Conservation (phyloP, 225 moss, liverwort and hornwort species). For the Bryoerythrophyllum caledonicum region DNA sequence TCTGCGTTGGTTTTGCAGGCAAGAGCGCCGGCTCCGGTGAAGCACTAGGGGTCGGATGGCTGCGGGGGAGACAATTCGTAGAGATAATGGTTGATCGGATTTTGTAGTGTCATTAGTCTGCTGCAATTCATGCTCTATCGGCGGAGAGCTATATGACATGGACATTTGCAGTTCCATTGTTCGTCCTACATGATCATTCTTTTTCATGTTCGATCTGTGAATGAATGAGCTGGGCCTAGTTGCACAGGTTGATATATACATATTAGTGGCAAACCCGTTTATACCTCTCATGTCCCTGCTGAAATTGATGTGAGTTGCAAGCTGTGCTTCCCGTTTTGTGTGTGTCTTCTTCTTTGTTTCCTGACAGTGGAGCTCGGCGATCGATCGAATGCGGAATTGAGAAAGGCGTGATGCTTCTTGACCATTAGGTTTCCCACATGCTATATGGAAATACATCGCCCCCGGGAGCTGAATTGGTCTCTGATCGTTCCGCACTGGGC, state of each 20-base stretch:
- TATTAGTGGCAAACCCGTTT: neutral
- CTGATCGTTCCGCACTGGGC: neutral
- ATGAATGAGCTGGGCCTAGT: slow-evolving; percentile 35
- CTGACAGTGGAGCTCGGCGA: neutral
- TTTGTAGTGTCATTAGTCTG: slow-evolving; percentile 4
- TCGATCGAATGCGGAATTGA: neutral
- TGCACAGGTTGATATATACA: slow-evolving; percentile 22
- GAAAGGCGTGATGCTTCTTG: neutral
- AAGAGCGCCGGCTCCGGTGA: slow-evolving; percentile 44
- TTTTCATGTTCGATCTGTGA: slow-evolving; percentile 25
- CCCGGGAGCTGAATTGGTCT: neutral
- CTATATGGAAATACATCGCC: neutral
- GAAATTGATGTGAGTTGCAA: neutral
- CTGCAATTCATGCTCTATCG: slow-evolving; percentile 21
- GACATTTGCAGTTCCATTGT: too few species aligned
- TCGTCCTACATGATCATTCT: slow-evolving; percentile 16
- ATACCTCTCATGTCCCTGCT: slow-evolving; percentile 6
- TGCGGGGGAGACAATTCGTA: slow-evolving; percentile 27
- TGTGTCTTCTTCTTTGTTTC: neutral
- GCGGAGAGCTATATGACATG: slow-evolving; percentile 23
- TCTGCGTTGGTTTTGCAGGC: slow-evolving; percentile 31
- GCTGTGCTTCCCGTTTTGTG: neutral
- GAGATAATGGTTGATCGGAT: slow-evolving; percentile 19
- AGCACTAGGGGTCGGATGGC: slow-evolving; percentile 42
- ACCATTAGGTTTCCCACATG: neutral